phyloP scores from a whole-genome alignment of 129 eudicot genomes.

The Helichrysum umbraculigerum region DNA sequence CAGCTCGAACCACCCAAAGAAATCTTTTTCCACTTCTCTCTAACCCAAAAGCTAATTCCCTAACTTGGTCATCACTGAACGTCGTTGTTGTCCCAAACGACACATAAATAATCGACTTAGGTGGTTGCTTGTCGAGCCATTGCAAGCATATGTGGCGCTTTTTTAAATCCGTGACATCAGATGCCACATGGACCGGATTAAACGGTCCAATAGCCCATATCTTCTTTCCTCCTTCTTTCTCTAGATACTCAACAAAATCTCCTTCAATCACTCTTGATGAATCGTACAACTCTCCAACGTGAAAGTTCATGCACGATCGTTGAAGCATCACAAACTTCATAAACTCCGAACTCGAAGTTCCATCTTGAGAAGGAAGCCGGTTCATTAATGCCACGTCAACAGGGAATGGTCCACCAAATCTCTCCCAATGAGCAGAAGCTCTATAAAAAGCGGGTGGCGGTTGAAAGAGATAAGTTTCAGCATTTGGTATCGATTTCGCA shows the following conservation, averaged over 20 bases:
- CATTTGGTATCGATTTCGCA: constrained; percentile 33
- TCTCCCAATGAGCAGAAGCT: constrained; percentile 1
- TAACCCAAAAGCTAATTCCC: constrained; percentile 40
- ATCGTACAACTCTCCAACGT: constrained; percentile 40
- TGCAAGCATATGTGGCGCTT: constrained; percentile 28
- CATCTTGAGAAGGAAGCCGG: constrained; percentile 35
- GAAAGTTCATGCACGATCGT: background rate
- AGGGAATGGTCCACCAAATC: constrained; percentile 4
- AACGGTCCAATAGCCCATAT: constrained; percentile 56
- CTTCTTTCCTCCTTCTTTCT: constrained; percentile 32
- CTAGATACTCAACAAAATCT: constrained; percentile 28
- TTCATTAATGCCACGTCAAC: constrained; percentile 22
- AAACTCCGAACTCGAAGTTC: constrained; percentile 30
- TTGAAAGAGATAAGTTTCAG: constrained; percentile 41
- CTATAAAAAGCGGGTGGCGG: constrained; percentile 37
- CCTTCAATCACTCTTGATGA: constrained; percentile 40
- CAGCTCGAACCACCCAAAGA: constrained; percentile 33
- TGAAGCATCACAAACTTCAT: background rate
- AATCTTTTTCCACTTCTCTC: constrained; percentile 38
- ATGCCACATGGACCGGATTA: background rate
- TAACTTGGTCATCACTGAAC: constrained; percentile 28
- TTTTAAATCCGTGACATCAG: background rate
- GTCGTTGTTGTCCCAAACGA: constrained; percentile 42
- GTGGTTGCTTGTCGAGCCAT: constrained; percentile 45
- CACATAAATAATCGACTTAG: constrained; percentile 38